These are phyloP conservation scores for Sarcomyxa edulis DNA, from an alignment of 768 basidiomycete species.

Conservation along the genomic window DNA sequence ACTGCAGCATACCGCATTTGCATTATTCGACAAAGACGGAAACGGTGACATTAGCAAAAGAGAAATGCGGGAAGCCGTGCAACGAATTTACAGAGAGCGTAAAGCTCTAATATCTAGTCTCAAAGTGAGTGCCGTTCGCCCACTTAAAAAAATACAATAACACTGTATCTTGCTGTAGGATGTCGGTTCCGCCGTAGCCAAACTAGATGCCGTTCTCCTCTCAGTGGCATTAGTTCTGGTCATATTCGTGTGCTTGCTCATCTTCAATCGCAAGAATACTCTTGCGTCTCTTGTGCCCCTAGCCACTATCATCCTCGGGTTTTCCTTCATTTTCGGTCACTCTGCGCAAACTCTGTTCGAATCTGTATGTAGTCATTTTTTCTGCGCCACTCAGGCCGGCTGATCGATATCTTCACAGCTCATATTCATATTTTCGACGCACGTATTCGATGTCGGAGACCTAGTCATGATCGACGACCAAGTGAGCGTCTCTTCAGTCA, in stretches of 20 bases:
- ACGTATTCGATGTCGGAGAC: slow-evolving; percentile 83
- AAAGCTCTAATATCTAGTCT: slow-evolving; percentile 66
- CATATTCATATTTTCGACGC: slow-evolving; percentile 82
- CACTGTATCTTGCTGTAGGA: slow-evolving; percentile 39
- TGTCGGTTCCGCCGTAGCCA: slow-evolving; percentile 66
- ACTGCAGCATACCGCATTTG: slow-evolving; percentile 58
- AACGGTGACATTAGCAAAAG: slow-evolving; percentile 75
- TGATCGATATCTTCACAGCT: slow-evolving; percentile 34
- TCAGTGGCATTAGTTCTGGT: slow-evolving; percentile 50
- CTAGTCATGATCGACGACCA: slow-evolving; percentile 77
- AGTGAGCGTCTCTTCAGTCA: slow-evolving; percentile 20
- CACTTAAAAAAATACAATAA: background rate
- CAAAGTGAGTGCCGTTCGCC: slow-evolving; percentile 38
- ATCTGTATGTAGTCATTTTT: slow-evolving; percentile 43
- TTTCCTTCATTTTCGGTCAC: slow-evolving; percentile 82
- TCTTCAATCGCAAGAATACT: slow-evolving; percentile 65
- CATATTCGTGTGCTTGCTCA: slow-evolving; percentile 66
- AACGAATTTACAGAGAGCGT: slow-evolving; percentile 73
- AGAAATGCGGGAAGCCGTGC: slow-evolving; percentile 82
- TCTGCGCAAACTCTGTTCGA: slow-evolving; percentile 77
- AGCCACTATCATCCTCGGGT: slow-evolving; percentile 75
- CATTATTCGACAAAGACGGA: slow-evolving; percentile 73
- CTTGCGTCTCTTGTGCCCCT: slow-evolving; percentile 72
- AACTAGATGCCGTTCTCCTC: slow-evolving; percentile 72
- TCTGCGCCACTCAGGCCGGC: background rate